These are phyloP conservation scores for Moesziomyces antarcticus DNA, from an alignment of 1,284 basidiomycete genomes.

Conservation along the genomic window DNA sequence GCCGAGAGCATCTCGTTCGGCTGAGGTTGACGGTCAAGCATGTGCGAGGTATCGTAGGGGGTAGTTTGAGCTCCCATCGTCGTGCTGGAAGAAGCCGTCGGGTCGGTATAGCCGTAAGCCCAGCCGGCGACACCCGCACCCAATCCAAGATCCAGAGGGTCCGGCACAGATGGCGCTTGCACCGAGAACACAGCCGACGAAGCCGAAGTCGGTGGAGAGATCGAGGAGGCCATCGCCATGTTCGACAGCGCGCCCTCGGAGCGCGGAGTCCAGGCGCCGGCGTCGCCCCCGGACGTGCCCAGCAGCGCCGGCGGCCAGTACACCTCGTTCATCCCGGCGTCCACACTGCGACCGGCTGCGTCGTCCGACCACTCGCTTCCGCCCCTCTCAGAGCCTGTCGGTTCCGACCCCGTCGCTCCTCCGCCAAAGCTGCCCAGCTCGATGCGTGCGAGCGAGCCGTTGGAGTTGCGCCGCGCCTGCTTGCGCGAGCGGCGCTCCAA, in stretches of 20 bases:
- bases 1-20: too few species aligned
- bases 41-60: too few species aligned
- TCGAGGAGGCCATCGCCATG: conserved; percentile 17
- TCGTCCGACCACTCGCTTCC: conserved; percentile 16
- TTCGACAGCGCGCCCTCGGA: conserved; percentile 22
- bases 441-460: conserved; percentile 10
- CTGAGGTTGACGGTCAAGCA: too few species aligned
- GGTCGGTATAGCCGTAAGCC: conserved; percentile 1
- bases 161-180: conserved; percentile 7
- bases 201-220: conserved; percentile 13
- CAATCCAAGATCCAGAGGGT: conserved; percentile 9
- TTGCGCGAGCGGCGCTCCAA: conserved; percentile 1
- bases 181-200: conserved; percentile 18
- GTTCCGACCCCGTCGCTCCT: background rate
- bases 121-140: background rate
- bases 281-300: background rate
- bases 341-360: conserved; percentile 6
- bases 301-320: conserved; percentile 17
- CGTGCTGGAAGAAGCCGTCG: background rate
- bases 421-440: conserved; percentile 12
- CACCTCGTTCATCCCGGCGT: conserved; percentile 10
- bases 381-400: conserved; percentile 13
- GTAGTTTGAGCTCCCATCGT: background rate
- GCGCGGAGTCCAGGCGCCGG: conserved; percentile 13
- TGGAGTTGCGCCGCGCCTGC: conserved; percentile 18